These are phyloP conservation scores for Exophiala dermatitidis DNA, from an alignment of 2,329 filamentous ascomycete species.

Conservation along the genomic window DNA sequence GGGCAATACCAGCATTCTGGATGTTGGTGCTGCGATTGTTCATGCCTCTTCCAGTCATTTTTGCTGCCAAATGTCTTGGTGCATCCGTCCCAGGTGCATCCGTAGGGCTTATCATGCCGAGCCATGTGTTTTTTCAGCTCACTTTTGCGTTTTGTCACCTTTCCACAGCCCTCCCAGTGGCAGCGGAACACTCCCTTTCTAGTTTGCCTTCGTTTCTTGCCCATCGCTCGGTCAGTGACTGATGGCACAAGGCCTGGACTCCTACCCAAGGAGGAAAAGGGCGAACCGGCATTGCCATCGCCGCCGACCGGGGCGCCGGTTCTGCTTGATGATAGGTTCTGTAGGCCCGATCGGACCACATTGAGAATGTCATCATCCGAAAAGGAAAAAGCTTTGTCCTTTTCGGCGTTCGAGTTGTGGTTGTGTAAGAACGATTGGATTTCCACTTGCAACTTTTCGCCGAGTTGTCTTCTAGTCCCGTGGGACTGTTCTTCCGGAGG, in stretches of 20 bases:
- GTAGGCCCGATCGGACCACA: constrained; percentile 8
- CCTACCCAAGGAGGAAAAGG: background rate
- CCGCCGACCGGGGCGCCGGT: too few species aligned
- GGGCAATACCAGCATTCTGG: constrained; percentile 64
- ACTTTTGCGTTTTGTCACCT: constrained; percentile 16
- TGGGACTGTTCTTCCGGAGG: constrained; percentile 4
- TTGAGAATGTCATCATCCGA: constrained; percentile 12
- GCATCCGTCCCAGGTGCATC: constrained; percentile 67
- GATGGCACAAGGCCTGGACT: background rate
- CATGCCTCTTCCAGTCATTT: constrained; percentile 89
- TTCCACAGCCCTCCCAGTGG: constrained; percentile 13
- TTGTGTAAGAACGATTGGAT: constrained; percentile 12
- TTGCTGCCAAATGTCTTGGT: constrained; percentile 77
- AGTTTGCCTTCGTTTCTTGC: constrained; percentile 1
- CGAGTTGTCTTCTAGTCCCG: background rate
- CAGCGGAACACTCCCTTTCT: constrained; percentile 9
- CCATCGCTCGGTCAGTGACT: background rate
- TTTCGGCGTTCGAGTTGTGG: constrained; percentile 3
- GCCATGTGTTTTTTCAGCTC: constrained; percentile 69
- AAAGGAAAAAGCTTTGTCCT: background rate
- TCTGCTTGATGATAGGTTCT: background rate
- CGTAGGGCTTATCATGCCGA: constrained; percentile 72
- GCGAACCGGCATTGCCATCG: background rate
- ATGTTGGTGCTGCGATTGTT: constrained; percentile 69
- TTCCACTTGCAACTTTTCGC: constrained; percentile 12